Evolutionary conservation across 1,139 yeast species (phyloP).

Genomic region (Wickerhamomyces sp.): DNA sequence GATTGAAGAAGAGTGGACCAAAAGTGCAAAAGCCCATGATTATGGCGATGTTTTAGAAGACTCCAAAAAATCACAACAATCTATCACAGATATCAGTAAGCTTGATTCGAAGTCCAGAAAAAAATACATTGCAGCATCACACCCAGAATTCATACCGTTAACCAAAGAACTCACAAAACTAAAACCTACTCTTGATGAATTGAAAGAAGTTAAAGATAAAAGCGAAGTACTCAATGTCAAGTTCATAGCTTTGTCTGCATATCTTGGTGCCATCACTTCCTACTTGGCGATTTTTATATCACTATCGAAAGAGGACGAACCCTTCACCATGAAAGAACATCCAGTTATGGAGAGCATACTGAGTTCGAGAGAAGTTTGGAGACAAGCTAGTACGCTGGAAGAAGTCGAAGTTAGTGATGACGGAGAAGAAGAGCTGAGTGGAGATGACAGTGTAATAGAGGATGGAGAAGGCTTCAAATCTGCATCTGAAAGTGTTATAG

Average conservation of each 20-base stretch:
- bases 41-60: constrained; percentile 29
- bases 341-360: constrained; percentile 85
- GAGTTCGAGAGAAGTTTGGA: constrained; percentile 84
- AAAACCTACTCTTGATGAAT: constrained; percentile 37
- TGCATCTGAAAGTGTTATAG: constrained; percentile 19
- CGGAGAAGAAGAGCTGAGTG: constrained; percentile 12
- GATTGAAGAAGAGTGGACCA: constrained; percentile 66
- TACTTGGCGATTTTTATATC: constrained; percentile 29
- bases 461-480: constrained; percentile 25
- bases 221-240: constrained; percentile 44
- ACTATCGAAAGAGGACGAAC: constrained; percentile 47
- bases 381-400: constrained; percentile 57
- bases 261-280: constrained; percentile 19
- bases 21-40: constrained; percentile 36
- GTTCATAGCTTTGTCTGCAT: constrained; percentile 66
- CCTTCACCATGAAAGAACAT: constrained; percentile 74
- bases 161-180: constrained; percentile 55
- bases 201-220: constrained; percentile 23
- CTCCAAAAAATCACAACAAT: constrained; percentile 23
- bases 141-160: constrained; percentile 84
- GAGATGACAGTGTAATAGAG: constrained; percentile 12
- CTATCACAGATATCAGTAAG: constrained; percentile 27
- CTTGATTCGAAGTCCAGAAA: constrained; percentile 38
- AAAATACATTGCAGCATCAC: constrained; percentile 47
- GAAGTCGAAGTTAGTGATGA: constrained; percentile 25